phyloP scores from a whole-genome alignment of 2,329 filamentous ascomycete genomes.

The Penicillium sp. region DNA sequence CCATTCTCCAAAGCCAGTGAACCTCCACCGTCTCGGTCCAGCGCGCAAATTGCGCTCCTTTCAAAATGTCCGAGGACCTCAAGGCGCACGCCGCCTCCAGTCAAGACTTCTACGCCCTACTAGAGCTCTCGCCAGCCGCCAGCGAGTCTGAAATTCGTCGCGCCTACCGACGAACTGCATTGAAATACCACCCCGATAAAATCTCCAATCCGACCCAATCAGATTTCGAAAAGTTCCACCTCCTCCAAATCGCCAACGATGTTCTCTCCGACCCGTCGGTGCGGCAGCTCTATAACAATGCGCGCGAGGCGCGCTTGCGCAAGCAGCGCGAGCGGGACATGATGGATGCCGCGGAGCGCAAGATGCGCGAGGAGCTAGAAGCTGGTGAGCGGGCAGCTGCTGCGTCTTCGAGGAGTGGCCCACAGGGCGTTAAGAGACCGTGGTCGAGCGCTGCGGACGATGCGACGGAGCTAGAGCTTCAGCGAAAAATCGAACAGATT shows the following conservation, averaged over 20 bases:
- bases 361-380: slow-evolving; percentile 85
- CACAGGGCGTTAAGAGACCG: slow-evolving; percentile 58
- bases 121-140: slow-evolving; percentile 64
- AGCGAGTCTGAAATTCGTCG: slow-evolving; percentile 72
- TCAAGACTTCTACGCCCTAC: slow-evolving; percentile 74
- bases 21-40: not conserved
- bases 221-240: slow-evolving; percentile 79
- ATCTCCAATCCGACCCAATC: slow-evolving; percentile 63
- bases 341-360: slow-evolving; percentile 69
- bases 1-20: not conserved
- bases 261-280: slow-evolving; percentile 70
- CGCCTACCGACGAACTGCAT: slow-evolving; percentile 77
- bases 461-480: slow-evolving; percentile 50
- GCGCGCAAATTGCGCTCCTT: not conserved
- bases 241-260: slow-evolving; percentile 81
- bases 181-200: slow-evolving; percentile 96
- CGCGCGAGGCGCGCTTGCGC: slow-evolving; percentile 67
- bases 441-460: slow-evolving; percentile 42
- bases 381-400: slow-evolving; percentile 61
- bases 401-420: slow-evolving; percentile 31
- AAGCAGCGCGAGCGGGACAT: slow-evolving; percentile 69
- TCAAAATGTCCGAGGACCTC: slow-evolving; percentile 43
- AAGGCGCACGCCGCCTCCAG: slow-evolving; percentile 60
- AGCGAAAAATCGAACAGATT: slow-evolving; percentile 53
- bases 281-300: slow-evolving; percentile 74